Evolutionary conservation across 352 stramenopile species (phyloP), one percentile per base, ranked within the genome.

Genomic region (Elongisporangium undulatum): DNA sequence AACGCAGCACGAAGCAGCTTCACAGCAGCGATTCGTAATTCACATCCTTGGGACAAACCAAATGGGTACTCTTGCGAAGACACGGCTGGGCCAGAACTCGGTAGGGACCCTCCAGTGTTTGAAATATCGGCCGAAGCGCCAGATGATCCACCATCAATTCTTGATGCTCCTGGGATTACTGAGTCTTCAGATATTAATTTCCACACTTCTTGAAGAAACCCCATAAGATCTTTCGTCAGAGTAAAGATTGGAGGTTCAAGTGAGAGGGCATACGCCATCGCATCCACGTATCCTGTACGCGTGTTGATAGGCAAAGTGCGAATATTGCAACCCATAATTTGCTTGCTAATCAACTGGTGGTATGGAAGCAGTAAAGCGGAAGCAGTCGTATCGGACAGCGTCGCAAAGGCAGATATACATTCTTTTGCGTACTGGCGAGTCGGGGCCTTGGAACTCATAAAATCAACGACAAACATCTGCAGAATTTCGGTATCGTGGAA

Each of bases 31-130:
- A 97, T 93, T 1, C 88, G 84, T 9, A 97, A 58, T 61, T 97
- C 86, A 39, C 69, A 90, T 0, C 70, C 70, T 62, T 95, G 85
- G 0, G 84, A 94, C 17, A 95, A 65, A 3, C 84, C 85, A 64
- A 96, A 96, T 54, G 87, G 87, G 62, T 96, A 95, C 59, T 95
- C 85, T 62, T 94, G 83, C 22, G 81, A 78, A 2, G 79, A 92
- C 19, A 87, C 78, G 10, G 62, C 56, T 13, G 55, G 60, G n/a
- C 58, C 61, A 4, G 69, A 73, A n/a, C 61, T 70, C 6, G 63
- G 23, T 1, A 73, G 23, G n/a, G 55, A 50, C 21, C 51, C 45
- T 12, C 50, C 53, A 23, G 4, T 38, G 16, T 21, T 56, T 13
- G 52, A 19, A 4, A 55, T 53, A 22, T 51, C 23, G 20, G 52